Evolutionary conservation across 1,284 basidiomycete species (phyloP).

Genomic region (Caloboletus inedulis): DNA sequence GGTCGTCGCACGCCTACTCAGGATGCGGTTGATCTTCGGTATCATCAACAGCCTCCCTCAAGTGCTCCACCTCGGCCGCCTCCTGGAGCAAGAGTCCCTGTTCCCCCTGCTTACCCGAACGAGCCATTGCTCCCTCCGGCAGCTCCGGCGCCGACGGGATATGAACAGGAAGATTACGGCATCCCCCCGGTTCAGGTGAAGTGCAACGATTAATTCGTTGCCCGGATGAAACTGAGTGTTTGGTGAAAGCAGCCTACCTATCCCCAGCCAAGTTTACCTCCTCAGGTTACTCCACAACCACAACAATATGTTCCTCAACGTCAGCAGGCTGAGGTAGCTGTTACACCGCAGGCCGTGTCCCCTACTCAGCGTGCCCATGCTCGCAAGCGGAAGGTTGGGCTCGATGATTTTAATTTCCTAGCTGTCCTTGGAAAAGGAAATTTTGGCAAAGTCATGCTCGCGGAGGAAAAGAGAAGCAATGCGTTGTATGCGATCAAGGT

Average conservation of each 20-base stretch:
- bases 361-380: slow-evolving; percentile 39
- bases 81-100: slow-evolving; percentile 45
- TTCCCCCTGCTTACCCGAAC: slow-evolving; percentile 36
- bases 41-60: slow-evolving; percentile 31
- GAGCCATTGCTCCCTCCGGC: slow-evolving; percentile 31
- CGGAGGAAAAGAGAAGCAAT: slow-evolving; percentile 93
- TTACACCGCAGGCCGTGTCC: slow-evolving; percentile 23
- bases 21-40: slow-evolving; percentile 31
- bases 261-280: slow-evolving; percentile 19
- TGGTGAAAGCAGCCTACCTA: slow-evolving; percentile 23
- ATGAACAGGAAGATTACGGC: slow-evolving; percentile 34
- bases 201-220: neutral
- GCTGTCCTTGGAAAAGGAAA: slow-evolving; percentile 99
- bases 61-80: slow-evolving; percentile 41
- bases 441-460: slow-evolving; percentile 99
- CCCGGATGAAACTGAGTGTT: slow-evolving; percentile 12
- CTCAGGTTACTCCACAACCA: slow-evolving; percentile 20
- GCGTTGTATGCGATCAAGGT: slow-evolving; percentile 99
- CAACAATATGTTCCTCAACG: slow-evolving; percentile 29
- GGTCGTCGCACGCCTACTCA: slow-evolving; percentile 34
- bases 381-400: slow-evolving; percentile 83
- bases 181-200: slow-evolving; percentile 26
- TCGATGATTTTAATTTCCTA: slow-evolving; percentile 99
- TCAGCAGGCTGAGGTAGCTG: slow-evolving; percentile 27
- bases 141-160: slow-evolving; percentile 17